Percentiles rank a stretch among this genome's conserved stretches.
Conservation (phyloP, 1,284 basidiomycete species). For the Cryptococcus sp. region DNA sequence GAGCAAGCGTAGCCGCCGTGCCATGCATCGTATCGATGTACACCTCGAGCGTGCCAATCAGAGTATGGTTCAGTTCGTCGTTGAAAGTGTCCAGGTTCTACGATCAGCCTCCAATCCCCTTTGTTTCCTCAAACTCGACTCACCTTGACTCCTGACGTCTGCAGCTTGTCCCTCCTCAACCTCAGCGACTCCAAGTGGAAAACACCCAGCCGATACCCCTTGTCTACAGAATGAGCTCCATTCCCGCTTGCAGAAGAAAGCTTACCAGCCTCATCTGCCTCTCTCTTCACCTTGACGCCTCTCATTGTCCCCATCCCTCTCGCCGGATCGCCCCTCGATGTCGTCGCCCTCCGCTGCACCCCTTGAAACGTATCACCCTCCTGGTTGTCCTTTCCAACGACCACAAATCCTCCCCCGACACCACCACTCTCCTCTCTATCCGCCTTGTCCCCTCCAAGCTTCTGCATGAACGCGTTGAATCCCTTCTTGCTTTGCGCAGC, state of each 20-base stretch:
- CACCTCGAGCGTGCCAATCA: slow-evolving; percentile 61
- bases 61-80: slow-evolving; percentile 61
- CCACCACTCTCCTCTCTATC: slow-evolving; percentile 9
- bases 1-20: slow-evolving; percentile 54
- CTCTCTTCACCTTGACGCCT: slow-evolving; percentile 73
- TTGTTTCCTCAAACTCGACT: slow-evolving; percentile 15
- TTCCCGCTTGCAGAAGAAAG: slow-evolving; percentile 4
- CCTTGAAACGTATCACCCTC: background rate
- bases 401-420: slow-evolving; percentile 7
- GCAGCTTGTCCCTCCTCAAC: slow-evolving; percentile 70
- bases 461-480: slow-evolving; percentile 43
- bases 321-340: slow-evolving; percentile 7
- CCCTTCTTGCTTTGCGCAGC: slow-evolving; percentile 43
- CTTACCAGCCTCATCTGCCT: slow-evolving; percentile 83
- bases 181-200: slow-evolving; percentile 91
- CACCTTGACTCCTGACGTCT: slow-evolving; percentile 73
- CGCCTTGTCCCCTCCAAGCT: slow-evolving; percentile 40
- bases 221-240: slow-evolving; percentile 54
- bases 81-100: slow-evolving; percentile 76
- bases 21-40: slow-evolving; percentile 66
- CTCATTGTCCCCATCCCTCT: slow-evolving; percentile 51
- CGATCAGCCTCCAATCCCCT: slow-evolving; percentile 2
- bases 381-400: no score
- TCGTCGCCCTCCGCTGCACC: slow-evolving; percentile 14
- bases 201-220: slow-evolving; percentile 83